These are phyloP conservation scores for Fusarium mangiferae DNA, from an alignment of 2,329 filamentous ascomycete species.

Conservation along the genomic window DNA sequence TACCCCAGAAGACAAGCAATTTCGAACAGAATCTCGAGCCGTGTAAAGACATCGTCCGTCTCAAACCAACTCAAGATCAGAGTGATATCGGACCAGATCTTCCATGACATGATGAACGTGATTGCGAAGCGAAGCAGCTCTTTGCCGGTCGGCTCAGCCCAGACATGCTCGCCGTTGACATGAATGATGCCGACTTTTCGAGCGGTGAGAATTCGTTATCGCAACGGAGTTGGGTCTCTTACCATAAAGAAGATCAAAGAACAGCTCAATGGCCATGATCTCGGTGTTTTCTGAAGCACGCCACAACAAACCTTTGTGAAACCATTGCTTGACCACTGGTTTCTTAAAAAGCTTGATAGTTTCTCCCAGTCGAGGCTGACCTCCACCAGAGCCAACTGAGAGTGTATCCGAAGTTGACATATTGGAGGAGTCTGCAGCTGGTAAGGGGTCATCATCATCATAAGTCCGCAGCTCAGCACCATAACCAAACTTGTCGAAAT, in stretches of 20 bases:
- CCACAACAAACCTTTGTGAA: constrained; percentile 73
- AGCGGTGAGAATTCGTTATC: background rate
- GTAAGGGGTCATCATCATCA: constrained; percentile 41
- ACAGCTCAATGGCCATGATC: constrained; percentile 72
- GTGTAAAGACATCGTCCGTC: constrained; percentile 68
- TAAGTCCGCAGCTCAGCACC: constrained; percentile 65
- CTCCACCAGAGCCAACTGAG: constrained; percentile 37
- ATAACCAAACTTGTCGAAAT: constrained; percentile 72
- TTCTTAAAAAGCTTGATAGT: constrained; percentile 67
- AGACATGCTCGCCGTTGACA: constrained; percentile 69
- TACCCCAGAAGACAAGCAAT: constrained; percentile 69
- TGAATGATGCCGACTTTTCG: constrained; percentile 68
- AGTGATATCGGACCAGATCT: constrained; percentile 71
- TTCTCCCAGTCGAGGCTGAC: constrained; percentile 48
- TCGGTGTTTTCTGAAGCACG: constrained; percentile 67
- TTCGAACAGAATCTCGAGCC: constrained; percentile 68
- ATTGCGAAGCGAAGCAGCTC: constrained; percentile 69
- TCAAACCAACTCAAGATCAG: constrained; percentile 71
- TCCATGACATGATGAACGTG: constrained; percentile 71
- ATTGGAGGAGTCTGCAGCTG: constrained; percentile 23
- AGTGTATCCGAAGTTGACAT: constrained; percentile 39
- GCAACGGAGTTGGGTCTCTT: constrained; percentile 1
- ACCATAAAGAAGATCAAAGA: constrained; percentile 70
- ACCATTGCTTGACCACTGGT: constrained; percentile 72
- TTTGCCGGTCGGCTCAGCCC: constrained; percentile 64